Evolutionary conservation across 1,284 basidiomycete species (phyloP), one percentile per base, ranked within the genome.

Genomic region (Leccinum subrobustum): DNA sequence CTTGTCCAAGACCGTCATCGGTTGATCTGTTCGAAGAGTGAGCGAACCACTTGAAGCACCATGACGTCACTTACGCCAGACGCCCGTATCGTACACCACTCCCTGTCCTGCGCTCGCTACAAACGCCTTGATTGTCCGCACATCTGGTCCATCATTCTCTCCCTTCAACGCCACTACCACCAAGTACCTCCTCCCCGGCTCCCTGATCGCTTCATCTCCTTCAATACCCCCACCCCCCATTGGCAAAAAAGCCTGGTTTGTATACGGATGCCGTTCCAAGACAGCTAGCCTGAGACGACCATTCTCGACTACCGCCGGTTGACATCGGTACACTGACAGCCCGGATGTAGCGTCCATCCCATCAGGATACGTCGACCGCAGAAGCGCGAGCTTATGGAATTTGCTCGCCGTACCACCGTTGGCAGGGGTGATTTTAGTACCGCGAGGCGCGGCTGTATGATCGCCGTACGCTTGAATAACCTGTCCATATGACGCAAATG

Each of bases 351-450:
- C 89, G 4, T 77, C 75, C 14, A 75, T 65, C 11, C 73, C 81
- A 1, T 74, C 65, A 0, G 87, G 84, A 74, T 95, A 96, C 2
- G 82, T 84, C 5, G 86, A 81, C 18, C 77, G 74, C 37, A 93
- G 75, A 4, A 86, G 77, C 2, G 91, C 84, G 27, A 97, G 82
- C 72, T 94, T 91, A 78, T 96, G 92, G 77, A 91, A 96, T 76
- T 98, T 98, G 66, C 76, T 81, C 1, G 95, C 96, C 1, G 93
- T 92, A 42, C 91, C 93, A 68, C 86, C 89, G 75, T 98, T 98
- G 14, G 93, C 95, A 20, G 81, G 77, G 3, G 91, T 95, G 53
- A 93, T 83, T 66, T 83, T 83, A 42, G 84, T 84, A 29, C 83
- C 85, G 55, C 83, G 84, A 2, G 89, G 88, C n/a, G 81, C 83